phyloP scores from a whole-genome alignment of 164 flowering plant genomes.

The Stephania japonica region DNA sequence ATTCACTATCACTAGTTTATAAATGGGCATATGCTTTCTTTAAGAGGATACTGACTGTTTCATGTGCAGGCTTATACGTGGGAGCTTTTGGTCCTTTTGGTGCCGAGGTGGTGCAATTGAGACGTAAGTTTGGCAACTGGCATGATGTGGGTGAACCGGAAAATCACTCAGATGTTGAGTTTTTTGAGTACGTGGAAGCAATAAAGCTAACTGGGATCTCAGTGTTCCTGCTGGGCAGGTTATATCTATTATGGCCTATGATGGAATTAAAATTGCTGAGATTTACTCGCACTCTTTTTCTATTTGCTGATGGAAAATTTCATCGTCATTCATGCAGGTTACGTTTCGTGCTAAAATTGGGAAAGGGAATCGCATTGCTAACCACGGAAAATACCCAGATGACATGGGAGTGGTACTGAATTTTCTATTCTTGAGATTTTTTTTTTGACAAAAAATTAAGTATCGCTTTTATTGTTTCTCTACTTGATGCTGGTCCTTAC shows the following conservation, averaged over 20 bases:
- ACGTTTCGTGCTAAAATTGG: slow-evolving; percentile 94
- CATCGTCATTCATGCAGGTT: slow-evolving; percentile 41
- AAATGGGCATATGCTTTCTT: not conserved
- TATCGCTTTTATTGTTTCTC: not conserved
- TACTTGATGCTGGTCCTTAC: not conserved
- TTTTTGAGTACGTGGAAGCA: slow-evolving; percentile 96
- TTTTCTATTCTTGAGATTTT: slow-evolving; percentile 2
- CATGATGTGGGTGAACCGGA: slow-evolving; percentile 31
- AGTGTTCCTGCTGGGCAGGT: slow-evolving; percentile 99
- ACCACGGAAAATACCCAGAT: slow-evolving; percentile 77
- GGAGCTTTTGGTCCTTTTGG: slow-evolving; percentile 98
- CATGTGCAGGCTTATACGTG: slow-evolving; percentile 65
- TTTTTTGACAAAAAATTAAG: not conserved
- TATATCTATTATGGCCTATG: not conserved
- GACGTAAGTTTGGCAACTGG: slow-evolving; percentile 90
- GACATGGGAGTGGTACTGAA: slow-evolving; percentile 82
- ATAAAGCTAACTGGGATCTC: slow-evolving; percentile 93
- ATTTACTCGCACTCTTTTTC: not conserved
- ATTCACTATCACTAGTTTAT: not conserved
- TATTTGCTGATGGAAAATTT: not conserved
- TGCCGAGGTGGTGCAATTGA: slow-evolving; percentile 86
- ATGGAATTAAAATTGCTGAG: too few species aligned
- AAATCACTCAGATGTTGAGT: slow-evolving; percentile 56
- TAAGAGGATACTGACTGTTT: slow-evolving; percentile 6
- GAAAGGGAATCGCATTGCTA: slow-evolving; percentile 53